A percentile compares a stretch with the other conserved stretches of the same genome.
Evolutionary conservation across 257 asterid genomes (phyloP).

Genomic region (Striga asiatica): DNA sequence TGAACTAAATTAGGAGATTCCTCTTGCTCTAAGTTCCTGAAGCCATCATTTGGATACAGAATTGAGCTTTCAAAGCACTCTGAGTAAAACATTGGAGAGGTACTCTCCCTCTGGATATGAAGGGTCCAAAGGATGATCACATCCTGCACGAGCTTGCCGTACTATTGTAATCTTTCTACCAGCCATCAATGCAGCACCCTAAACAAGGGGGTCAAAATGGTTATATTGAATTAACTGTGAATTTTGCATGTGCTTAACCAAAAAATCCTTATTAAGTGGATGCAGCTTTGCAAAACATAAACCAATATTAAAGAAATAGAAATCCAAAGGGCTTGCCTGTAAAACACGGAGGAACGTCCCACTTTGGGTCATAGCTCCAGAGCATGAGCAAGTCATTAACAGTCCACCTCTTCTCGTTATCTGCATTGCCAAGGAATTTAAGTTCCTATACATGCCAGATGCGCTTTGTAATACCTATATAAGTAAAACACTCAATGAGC

Average conservation of each 20-base stretch:
- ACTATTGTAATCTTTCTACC: slow-evolving; percentile 61
- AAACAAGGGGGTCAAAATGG: no score
- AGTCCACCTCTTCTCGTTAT: slow-evolving; percentile 73
- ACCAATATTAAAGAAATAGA: background rate
- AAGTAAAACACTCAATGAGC: slow-evolving; percentile 4
- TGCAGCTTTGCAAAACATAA: background rate
- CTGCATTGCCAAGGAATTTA: slow-evolving; percentile 88
- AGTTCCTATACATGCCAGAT: slow-evolving; percentile 87
- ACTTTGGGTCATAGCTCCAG: slow-evolving; percentile 98
- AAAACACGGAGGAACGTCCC: slow-evolving; percentile 68
- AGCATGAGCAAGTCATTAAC: slow-evolving; percentile 94
- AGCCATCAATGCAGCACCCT: slow-evolving; percentile 86
- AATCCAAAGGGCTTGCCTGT: slow-evolving; percentile 41
- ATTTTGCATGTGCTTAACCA: background rate
- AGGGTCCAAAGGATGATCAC: slow-evolving; percentile 83
- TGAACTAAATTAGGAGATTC: background rate
- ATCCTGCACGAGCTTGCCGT: slow-evolving; percentile 78
- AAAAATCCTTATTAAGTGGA: background rate
- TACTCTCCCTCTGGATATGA: slow-evolving; percentile 82
- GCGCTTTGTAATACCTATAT: slow-evolving; percentile 77
- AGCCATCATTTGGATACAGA: no score
- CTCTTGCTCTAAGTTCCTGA: slow-evolving; percentile 3
- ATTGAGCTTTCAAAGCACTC: slow-evolving; percentile 36
- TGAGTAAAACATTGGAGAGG: slow-evolving; percentile 62
- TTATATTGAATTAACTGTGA: no score